Base-by-base conservation (phyloP, 192 early-diverging fungal species). In the Umbelopsis sp. region DNA sequence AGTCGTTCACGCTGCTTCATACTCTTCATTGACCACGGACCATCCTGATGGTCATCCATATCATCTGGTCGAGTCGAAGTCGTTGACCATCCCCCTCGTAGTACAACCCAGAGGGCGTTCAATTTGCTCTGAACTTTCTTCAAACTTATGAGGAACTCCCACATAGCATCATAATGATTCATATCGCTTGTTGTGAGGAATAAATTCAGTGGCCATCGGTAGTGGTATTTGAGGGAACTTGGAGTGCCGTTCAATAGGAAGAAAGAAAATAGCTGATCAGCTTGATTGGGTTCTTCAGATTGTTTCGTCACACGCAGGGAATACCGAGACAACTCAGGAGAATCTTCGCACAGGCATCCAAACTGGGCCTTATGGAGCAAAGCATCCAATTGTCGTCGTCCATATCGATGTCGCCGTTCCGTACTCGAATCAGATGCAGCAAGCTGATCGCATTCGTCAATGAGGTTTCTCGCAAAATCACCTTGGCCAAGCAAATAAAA, bases 201-300 rank as follows among this genome's bases (percentile, higher is more conserved):
- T 10, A 91, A 80, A 81, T 90, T 87, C 26, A 93, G 71, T 3
- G 92, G 92, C 92, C 92, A 93, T 21, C 74, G 38, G 17, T 91
- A 69, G 25, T 78, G 69, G 68, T 90, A 93, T 21, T 80, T 77
- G 2, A 93, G 70, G 17, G 78, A 68, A 12, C 89, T 69, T 9
- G 84, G 84, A 32, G 80, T 79, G 24, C 54, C 56, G 0, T 85
- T 87, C 36, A 91, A 59, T 9, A 90, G 45, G 4, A 88, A 71
- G 45, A 85, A 84, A 45, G 83, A 74, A 74, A 84, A 87, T 34
- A 74, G 74, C 26, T 71, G 59, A 1, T 34, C 36, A 6, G 38
- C 5, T n/a, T 70, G 22, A 3, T 36, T 22, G 17, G 41, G 12
- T 25, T 56, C 54, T 4, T 76, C 70, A 10, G 16, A 1, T n/a